Conservation (phyloP, 129 eudicot genomes). For the sunflower (Helianthus annuus) region HanXRQr2.0-SUNRISE NC_035445.2:172294105-172294604, state of each 20-base stretch:
- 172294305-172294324: conserved; percentile 75
- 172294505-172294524: conserved; percentile 73
- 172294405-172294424: conserved; percentile 97
- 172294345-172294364: conserved; percentile 81
- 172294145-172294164: conserved; percentile 96
- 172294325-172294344: conserved; percentile 93
- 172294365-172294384: conserved; percentile 93
- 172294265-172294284: not conserved
- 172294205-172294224: conserved; percentile 53
- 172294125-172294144: conserved; percentile 80
- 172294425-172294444: conserved; percentile 96
- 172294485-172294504: conserved; percentile 95
- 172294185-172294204: conserved; percentile 67
- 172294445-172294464: conserved; percentile 99
- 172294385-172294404: conserved; percentile 94
- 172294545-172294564: conserved; percentile 21
- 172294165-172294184: conserved; percentile 64
- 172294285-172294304: conserved; percentile 48
- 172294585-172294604: not conserved
- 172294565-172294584: not conserved
- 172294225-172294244: not conserved
- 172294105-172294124: conserved; percentile 69
- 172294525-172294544: conserved; percentile 11
- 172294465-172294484: conserved; percentile 95
- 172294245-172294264: conserved; percentile 20